Conservation (phyloP, 2,329 filamentous ascomycete species). For the Sporothrix brunneoviolacea region DNA sequence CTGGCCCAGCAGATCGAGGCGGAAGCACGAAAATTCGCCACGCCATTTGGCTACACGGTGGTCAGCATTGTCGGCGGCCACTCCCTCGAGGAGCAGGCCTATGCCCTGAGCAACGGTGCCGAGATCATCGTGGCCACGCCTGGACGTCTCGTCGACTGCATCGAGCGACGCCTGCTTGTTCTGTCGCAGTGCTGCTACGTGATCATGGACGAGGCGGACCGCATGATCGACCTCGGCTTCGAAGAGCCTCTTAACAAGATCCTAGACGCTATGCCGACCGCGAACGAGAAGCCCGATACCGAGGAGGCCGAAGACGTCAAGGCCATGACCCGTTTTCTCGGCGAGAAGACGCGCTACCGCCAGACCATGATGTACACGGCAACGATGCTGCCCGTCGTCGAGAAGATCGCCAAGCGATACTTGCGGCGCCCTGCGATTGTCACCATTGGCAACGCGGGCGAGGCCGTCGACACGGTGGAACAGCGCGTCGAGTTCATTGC, state of each 20-base stretch:
- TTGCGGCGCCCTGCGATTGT: conserved; percentile 87
- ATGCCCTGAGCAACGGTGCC: conserved; percentile 81
- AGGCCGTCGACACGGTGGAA: conserved; percentile 96
- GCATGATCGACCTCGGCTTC: conserved; percentile 98
- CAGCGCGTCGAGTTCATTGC: conserved; percentile 88
- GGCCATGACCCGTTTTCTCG: conserved; percentile 76
- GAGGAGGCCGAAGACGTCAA: conserved; percentile 82
- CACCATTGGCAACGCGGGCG: conserved; percentile 87
- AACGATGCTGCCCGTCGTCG: conserved; percentile 88
- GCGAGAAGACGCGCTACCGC: conserved; percentile 71
- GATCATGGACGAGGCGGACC: conserved; percentile 98
- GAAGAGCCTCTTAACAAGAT: conserved; percentile 98
- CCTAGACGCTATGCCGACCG: conserved; percentile 83
- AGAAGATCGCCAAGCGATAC: conserved; percentile 96
- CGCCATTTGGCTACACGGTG: conserved; percentile 83
- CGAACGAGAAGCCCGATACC: conserved; percentile 90
- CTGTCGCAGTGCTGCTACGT: conserved; percentile 96
- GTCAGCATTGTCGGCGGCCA: conserved; percentile 98
- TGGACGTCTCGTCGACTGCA: conserved; percentile 92
- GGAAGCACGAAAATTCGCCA: conserved; percentile 88
- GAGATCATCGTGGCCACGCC: conserved; percentile 99
- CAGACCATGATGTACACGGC: conserved; percentile 99
- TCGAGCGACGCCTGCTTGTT: conserved; percentile 85
- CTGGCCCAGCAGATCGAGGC: conserved; percentile 94
- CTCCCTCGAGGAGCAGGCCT: conserved; percentile 87